Conservation (phyloP, 2,329 filamentous ascomycete genomes). For the Fusarium newnesense region DNA sequence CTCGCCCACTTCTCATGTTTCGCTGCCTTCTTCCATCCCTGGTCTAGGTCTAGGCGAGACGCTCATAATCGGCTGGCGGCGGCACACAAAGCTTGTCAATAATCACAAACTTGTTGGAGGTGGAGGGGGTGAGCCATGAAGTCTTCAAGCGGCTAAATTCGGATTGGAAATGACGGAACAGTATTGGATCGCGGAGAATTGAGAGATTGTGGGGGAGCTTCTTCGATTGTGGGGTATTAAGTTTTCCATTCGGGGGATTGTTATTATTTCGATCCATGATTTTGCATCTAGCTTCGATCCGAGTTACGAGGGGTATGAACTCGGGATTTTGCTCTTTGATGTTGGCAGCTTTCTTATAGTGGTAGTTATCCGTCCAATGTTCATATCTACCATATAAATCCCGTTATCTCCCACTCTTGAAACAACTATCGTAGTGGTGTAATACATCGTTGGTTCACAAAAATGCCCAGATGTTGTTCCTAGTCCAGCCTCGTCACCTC, state of each 20-base stretch:
- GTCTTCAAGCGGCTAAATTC: slow-evolving; percentile 44
- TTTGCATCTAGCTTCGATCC: not conserved
- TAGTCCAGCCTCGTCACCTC: slow-evolving; percentile 24
- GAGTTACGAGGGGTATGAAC: not conserved
- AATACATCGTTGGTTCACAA: slow-evolving; percentile 10
- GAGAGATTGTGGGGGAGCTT: slow-evolving; percentile 24
- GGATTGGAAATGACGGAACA: slow-evolving; percentile 46
- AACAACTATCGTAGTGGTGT: slow-evolving; percentile 6
- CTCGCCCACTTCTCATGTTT: slow-evolving; percentile 17
- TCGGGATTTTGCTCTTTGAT: not conserved
- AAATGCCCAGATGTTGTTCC: slow-evolving; percentile 8
- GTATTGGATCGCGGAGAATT: slow-evolving; percentile 34
- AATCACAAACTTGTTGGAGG: slow-evolving; percentile 11
- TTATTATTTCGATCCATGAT: not conserved
- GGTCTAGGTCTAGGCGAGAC: slow-evolving; percentile 10
- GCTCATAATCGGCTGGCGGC: slow-evolving; percentile 43
- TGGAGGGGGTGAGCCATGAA: slow-evolving; percentile 18
- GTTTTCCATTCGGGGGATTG: slow-evolving; percentile 7
- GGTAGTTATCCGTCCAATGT: not conserved
- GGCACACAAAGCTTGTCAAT: slow-evolving; percentile 43
- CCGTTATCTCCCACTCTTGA: not conserved
- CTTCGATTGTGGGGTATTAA: slow-evolving; percentile 29
- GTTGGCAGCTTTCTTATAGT: not conserved
- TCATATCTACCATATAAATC: not conserved
- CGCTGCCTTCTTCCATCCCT: slow-evolving; percentile 20